Evolutionary conservation across 1,139 yeast genomes (phyloP).

Genomic region (Williopsis jadinii): DNA sequence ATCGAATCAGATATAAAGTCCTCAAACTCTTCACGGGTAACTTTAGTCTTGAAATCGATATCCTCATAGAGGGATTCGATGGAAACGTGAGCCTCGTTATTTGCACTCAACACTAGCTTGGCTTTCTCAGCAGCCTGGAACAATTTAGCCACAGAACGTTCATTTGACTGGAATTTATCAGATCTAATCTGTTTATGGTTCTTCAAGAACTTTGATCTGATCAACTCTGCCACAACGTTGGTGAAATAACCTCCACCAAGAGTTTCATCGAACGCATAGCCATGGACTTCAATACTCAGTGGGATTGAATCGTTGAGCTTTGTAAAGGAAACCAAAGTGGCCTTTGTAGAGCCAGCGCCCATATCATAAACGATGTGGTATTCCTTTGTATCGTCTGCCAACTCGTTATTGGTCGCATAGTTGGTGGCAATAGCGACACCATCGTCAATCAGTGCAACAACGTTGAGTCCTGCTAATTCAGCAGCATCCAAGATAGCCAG

Average conservation of each 20-base stretch:
- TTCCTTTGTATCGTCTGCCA: slow-evolving; percentile 38
- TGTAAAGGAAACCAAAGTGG: slow-evolving; percentile 66
- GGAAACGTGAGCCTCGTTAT: slow-evolving; percentile 63
- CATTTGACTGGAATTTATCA: slow-evolving; percentile 39
- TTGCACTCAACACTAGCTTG: slow-evolving; percentile 80
- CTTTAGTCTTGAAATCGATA: slow-evolving; percentile 55
- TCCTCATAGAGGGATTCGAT: slow-evolving; percentile 69
- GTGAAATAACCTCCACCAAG: slow-evolving; percentile 80
- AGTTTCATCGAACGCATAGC: slow-evolving; percentile 56
- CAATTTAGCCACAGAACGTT: slow-evolving; percentile 59
- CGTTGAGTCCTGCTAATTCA: slow-evolving; percentile 58
- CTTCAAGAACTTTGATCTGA: slow-evolving; percentile 50
- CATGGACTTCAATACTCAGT: slow-evolving; percentile 53
- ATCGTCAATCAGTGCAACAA: slow-evolving; percentile 73
- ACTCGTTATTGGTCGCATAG: slow-evolving; percentile 39
- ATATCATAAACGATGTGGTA: slow-evolving; percentile 76
- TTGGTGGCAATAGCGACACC: slow-evolving; percentile 88
- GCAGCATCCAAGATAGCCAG: slow-evolving; percentile 69
- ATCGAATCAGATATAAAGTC: slow-evolving; percentile 40
- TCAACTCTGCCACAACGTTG: slow-evolving; percentile 49
- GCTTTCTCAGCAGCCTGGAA: slow-evolving; percentile 85
- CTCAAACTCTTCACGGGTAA: slow-evolving; percentile 81
- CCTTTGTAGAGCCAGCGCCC: slow-evolving; percentile 90
- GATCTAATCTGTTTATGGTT: slow-evolving; percentile 27
- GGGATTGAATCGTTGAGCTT: slow-evolving; percentile 35